Percentiles rank a stretch among this genome's conserved stretches.
Evolutionary conservation across 2,329 filamentous ascomycete genomes (phyloP).

Genomic region (Leptographium galeiforme): DNA sequence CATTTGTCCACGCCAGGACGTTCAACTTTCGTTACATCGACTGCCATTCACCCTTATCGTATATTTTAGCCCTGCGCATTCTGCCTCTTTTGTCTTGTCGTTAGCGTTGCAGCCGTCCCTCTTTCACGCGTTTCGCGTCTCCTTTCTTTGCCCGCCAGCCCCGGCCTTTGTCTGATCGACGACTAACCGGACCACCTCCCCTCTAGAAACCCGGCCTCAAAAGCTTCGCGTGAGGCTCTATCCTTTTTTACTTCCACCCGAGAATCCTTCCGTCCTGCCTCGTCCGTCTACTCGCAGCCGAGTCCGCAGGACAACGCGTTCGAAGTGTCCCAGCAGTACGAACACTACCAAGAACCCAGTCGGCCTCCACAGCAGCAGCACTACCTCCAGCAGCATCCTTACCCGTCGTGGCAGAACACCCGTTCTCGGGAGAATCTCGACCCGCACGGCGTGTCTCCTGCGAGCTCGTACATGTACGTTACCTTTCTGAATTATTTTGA

Average conservation of each 20-base stretch:
- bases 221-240: not conserved
- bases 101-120: not conserved
- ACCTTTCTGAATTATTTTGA: not conserved
- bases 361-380: not conserved
- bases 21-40: not conserved
- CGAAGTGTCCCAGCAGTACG: not conserved
- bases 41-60: not conserved
- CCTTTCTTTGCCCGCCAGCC: not conserved
- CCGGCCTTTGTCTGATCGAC: not conserved
- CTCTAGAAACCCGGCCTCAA: not conserved
- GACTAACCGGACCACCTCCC: not conserved
- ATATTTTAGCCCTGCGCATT: not conserved
- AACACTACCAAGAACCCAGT: not conserved
- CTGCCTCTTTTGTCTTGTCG: not conserved
- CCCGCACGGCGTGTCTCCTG: slow-evolving; percentile 35
- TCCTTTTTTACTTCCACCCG: not conserved
- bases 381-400: not conserved
- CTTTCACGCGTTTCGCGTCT: not conserved
- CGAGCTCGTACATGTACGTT: slow-evolving; percentile 33
- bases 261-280: not conserved
- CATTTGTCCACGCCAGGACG: not conserved
- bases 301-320: not conserved
- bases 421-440: not conserved
- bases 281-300: not conserved
- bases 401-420: not conserved